phyloP scores from a whole-genome alignment of 2,329 filamentous ascomycete genomes.

The Penicillium brasilianum region DNA sequence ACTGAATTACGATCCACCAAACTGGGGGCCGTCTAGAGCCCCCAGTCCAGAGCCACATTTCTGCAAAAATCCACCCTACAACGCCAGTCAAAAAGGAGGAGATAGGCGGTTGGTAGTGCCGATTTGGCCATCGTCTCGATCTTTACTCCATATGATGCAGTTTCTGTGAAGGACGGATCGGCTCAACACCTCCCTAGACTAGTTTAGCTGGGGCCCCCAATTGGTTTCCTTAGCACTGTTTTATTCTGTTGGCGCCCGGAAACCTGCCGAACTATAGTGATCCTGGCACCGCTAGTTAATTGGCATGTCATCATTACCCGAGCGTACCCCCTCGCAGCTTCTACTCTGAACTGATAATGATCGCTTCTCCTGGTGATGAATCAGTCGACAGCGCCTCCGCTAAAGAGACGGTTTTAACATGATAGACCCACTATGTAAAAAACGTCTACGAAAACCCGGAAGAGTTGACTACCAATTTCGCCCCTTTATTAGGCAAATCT shows the following conservation, averaged over 20 bases:
- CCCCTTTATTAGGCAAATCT: neutral
- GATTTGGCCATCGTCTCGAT: neutral
- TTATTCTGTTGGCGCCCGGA: neutral
- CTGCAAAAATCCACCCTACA: neutral
- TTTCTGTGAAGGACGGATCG: neutral
- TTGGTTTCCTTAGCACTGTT: neutral
- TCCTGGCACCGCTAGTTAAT: neutral
- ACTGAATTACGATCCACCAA: neutral
- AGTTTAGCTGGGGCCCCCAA: neutral
- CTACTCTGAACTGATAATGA: neutral
- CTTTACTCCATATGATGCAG: neutral
- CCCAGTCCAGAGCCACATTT: neutral
- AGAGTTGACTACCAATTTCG: neutral
- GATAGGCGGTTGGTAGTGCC: neutral
- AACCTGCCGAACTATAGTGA: neutral
- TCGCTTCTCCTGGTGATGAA: neutral
- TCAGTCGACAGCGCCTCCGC: neutral
- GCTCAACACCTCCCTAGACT: neutral
- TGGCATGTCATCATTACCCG: neutral
- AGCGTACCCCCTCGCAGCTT: neutral
- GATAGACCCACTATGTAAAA: neutral
- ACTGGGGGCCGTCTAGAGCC: neutral
- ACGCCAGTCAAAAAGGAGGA: neutral
- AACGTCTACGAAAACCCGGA: neutral
- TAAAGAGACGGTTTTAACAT: neutral